Conservation (phyloP, 768 basidiomycete species). For the Candolleomyces efflorescens region DNA sequence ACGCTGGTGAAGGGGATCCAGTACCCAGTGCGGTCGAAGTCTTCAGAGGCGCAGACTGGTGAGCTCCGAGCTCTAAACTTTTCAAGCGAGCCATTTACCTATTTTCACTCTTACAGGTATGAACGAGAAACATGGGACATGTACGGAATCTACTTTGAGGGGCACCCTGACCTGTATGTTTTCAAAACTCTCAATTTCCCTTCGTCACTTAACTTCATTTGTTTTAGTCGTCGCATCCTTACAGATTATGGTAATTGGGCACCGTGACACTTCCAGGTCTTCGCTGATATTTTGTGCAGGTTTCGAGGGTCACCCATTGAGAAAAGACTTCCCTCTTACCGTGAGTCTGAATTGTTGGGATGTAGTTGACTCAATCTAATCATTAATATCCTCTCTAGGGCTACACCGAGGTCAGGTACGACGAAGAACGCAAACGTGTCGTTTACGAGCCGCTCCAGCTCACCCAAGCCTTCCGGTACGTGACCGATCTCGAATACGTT, state of each 20-base stretch:
- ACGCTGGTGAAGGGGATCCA: conserved; percentile 87
- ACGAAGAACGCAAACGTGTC: conserved; percentile 95
- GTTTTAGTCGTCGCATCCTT: conserved; percentile 81
- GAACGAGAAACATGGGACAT: conserved; percentile 99
- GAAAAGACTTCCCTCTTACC: conserved; percentile 98
- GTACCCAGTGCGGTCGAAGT: conserved; percentile 79
- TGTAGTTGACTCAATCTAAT: neutral
- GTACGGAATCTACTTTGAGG: conserved; percentile 93
- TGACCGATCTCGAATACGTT: neutral
- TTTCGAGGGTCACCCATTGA: conserved; percentile 94
- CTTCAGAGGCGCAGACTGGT: conserved; percentile 95
- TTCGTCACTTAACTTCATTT: conserved; percentile 12
- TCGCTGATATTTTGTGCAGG: conserved; percentile 38
- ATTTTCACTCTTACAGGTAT: conserved; percentile 51
- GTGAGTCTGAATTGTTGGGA: conserved; percentile 38
- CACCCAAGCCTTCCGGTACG: conserved; percentile 95
- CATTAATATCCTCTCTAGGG: conserved; percentile 49
- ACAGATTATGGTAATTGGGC: conserved; percentile 86
- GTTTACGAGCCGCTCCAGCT: conserved; percentile 97
- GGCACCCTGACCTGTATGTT: conserved; percentile 92
- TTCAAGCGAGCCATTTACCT: neutral
- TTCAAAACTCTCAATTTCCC: neutral
- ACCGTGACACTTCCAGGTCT: neutral
- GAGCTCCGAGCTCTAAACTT: conserved; percentile 13
- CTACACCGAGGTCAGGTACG: conserved; percentile 97